phyloP scores from a whole-genome alignment of 805 yeast species.

The Saccharomycopsis amapae region DNA sequence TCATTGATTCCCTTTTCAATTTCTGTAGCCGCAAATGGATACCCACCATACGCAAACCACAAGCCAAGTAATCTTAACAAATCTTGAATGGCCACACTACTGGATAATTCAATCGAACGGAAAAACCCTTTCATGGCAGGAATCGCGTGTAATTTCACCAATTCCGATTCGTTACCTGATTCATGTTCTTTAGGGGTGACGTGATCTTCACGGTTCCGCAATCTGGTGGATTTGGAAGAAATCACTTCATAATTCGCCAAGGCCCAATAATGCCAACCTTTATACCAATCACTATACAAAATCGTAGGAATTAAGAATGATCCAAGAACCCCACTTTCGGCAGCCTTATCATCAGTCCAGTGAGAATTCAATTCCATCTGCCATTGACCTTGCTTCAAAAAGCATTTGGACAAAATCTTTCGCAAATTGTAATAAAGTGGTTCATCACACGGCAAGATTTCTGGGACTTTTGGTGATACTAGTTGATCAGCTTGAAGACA shows the following conservation, averaged over 20 bases:
- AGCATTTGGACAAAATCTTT: slow-evolving; percentile 82
- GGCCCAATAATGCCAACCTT: slow-evolving; percentile 99
- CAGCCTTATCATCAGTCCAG: slow-evolving; percentile 68
- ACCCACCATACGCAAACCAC: slow-evolving; percentile 96
- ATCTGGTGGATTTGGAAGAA: slow-evolving; percentile 42
- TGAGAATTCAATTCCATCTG: slow-evolving; percentile 70
- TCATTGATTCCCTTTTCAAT: slow-evolving; percentile 84
- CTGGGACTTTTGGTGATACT: slow-evolving; percentile 78
- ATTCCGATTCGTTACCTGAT: slow-evolving; percentile 21
- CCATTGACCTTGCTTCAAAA: slow-evolving; percentile 98
- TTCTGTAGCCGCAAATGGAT: slow-evolving; percentile 83
- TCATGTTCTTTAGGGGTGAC: slow-evolving; percentile 7
- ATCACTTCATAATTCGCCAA: slow-evolving; percentile 94
- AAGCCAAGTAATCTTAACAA: slow-evolving; percentile 81
- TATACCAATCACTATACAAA: slow-evolving; percentile 89
- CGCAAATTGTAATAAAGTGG: slow-evolving; percentile 56
- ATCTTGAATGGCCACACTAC: slow-evolving; percentile 84
- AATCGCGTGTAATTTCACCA: slow-evolving; percentile 79
- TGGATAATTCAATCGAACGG: slow-evolving; percentile 85
- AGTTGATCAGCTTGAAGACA: slow-evolving; percentile 73
- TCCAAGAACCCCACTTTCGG: slow-evolving; percentile 78
- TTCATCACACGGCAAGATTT: slow-evolving; percentile 54
- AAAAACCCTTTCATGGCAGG: slow-evolving; percentile 96
- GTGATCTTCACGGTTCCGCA: slow-evolving; percentile 30
- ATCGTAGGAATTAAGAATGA: slow-evolving; percentile 92